Conservation (phyloP, 208 protist species). For the Crithidia expoeki region DNA sequence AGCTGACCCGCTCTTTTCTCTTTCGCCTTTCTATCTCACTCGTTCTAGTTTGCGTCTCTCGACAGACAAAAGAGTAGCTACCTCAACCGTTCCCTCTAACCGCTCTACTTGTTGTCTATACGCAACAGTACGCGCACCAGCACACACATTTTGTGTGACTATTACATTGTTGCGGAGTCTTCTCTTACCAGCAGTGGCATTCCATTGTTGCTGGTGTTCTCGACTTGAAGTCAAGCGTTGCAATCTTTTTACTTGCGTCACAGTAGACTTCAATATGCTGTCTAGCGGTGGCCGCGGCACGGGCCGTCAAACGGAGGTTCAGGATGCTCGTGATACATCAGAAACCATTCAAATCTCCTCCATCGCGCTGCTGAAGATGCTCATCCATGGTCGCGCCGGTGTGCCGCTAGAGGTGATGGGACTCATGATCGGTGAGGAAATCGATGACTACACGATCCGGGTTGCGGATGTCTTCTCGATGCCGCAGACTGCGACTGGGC, state of each 20-base stretch:
- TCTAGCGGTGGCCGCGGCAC: slow-evolving; percentile 25
- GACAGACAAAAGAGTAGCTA: too few species aligned
- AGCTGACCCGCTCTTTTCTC: too few species aligned
- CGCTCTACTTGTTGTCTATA: too few species aligned
- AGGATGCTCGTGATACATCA: slow-evolving; percentile 95
- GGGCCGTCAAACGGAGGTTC: slow-evolving; percentile 30
- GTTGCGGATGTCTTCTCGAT: slow-evolving; percentile 99
- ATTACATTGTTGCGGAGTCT: too few species aligned
- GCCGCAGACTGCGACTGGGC: slow-evolving; percentile 98
- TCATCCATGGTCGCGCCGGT: slow-evolving; percentile 99
- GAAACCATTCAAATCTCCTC: slow-evolving; percentile 99
- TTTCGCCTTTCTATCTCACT: too few species aligned
- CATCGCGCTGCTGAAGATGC: slow-evolving; percentile 99
- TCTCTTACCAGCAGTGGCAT: too few species aligned
- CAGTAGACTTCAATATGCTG: slow-evolving; percentile 27
- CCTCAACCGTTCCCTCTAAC: too few species aligned
- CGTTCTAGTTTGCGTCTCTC: too few species aligned
- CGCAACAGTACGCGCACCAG: too few species aligned
- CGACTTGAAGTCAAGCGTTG: not conserved
- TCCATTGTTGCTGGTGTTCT: too few species aligned
- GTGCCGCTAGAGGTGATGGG: slow-evolving; percentile 99
- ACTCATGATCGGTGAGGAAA: slow-evolving; percentile 99
- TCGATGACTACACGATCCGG: slow-evolving; percentile 99
- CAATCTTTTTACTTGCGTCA: not conserved
- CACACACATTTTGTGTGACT: too few species aligned